Base-by-base conservation (phyloP, 2,329 filamentous ascomycete genomes). In the Tolypocladium album region DNA sequence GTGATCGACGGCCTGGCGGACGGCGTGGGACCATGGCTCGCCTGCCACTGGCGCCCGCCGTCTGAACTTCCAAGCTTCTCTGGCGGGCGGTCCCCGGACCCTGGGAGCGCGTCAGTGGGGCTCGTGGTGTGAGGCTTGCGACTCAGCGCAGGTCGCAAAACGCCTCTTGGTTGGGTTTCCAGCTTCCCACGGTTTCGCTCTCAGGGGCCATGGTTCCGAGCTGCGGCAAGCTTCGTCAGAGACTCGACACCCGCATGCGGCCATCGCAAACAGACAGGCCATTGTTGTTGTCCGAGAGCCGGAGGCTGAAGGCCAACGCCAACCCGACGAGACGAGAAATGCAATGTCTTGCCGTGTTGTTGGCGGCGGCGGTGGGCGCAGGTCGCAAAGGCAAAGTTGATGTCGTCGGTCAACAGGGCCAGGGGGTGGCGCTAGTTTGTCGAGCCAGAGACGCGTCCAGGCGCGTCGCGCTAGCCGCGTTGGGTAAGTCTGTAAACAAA, bases 401-500 rank as follows among this genome's bases (percentile, higher is more conserved):
- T 58, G 56, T 42, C 45, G 24, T 50, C 13, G 12, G 13, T 6
- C 17, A n/a, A 24, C 27, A 13, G 42, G 34, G 11, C 27, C 36
- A 36, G 34, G 36, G 45, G 57, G 45, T 42, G 57, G 40, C 40
- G 50, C 17, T 55, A 45, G 34, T 24, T 13, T 38, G 34, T 52
- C 31, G 57, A 59, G 58, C 53, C 36, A 60, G 57, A 65, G 65
- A 73, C 71, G 71, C 72, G 72, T 69, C 67, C 62, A 52, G 58
- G 62, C 71, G 71, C 68, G 72, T 64, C 53, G 52, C 63, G 63
- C 71, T 72, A 72, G 60, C 63, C 66, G 24, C 0, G 62, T 63
- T 39, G 55, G 65, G 72, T 62, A 73, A 68, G 24, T 61, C 56
- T 64, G 70, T 74, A 74, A 74, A 74, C 72, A 74, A 72, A 73